These are phyloP conservation scores for Turnera subulata DNA, from an alignment of 345 rosid species.

Conservation along the genomic window DNA sequence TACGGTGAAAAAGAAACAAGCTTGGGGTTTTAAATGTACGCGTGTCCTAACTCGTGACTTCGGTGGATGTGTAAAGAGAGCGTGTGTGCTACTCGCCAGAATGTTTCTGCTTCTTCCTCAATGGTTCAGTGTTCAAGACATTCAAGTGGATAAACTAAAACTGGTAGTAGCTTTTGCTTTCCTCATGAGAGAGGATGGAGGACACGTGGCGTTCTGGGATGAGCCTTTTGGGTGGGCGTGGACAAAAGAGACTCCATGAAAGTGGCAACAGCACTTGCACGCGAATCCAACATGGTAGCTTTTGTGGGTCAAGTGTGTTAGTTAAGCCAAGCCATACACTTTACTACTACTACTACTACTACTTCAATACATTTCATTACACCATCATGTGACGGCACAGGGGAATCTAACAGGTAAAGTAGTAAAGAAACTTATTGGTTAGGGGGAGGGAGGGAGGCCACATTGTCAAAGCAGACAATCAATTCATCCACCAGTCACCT, in stretches of 20 bases:
- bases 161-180: neutral
- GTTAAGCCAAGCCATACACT: too few relatives aligned
- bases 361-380: too few relatives aligned
- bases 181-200: neutral
- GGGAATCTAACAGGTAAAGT: too few relatives aligned
- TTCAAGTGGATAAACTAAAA: neutral
- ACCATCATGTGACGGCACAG: too few relatives aligned
- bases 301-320: neutral
- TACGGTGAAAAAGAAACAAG: neutral
- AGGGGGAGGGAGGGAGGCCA: too few relatives aligned
- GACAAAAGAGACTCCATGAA: neutral
- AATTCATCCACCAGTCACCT: too few relatives aligned
- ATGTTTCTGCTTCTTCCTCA: too few relatives aligned
- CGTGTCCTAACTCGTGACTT: neutral
- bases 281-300: neutral
- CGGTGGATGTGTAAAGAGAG: neutral
- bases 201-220: slow-evolving; percentile 20
- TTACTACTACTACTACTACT: too few relatives aligned
- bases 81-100: neutral
- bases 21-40: neutral
- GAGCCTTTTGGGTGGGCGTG: neutral
- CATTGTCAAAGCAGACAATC: too few relatives aligned
- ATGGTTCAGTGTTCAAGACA: too few relatives aligned
- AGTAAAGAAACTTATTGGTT: too few relatives aligned
- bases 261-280: neutral